Conservation (phyloP, 768 basidiomycete genomes). For the Hydnum rufescens region DNA sequence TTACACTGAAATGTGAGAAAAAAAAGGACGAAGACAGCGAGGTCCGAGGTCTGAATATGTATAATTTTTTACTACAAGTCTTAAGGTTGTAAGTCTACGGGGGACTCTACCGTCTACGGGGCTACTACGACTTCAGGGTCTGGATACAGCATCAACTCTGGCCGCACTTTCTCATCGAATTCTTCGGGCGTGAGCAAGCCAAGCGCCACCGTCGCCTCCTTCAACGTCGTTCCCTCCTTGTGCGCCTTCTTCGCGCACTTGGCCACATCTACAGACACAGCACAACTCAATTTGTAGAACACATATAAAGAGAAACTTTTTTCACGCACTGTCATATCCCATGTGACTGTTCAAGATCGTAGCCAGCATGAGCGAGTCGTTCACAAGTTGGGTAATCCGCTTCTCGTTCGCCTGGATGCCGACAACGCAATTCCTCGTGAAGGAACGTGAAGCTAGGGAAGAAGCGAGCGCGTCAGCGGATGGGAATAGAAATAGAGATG, state of each 20-base stretch:
- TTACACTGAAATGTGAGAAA: too few relatives aligned
- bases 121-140: too few relatives aligned
- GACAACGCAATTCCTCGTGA: conserved; percentile 82
- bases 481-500: background rate
- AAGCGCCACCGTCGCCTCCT: conserved; percentile 78
- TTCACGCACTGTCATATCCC: conserved; percentile 81
- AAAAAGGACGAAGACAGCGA: too few relatives aligned
- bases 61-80: too few relatives aligned
- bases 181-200: conserved; percentile 76
- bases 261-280: conserved; percentile 65
- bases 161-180: conserved; percentile 86
- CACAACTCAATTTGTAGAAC: background rate
- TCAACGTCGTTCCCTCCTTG: conserved; percentile 93
- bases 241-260: conserved; percentile 99
- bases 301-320: background rate
- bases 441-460: conserved; percentile 70
- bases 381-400: conserved; percentile 69
- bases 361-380: conserved; percentile 95
- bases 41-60: too few relatives aligned
- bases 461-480: too few relatives aligned
- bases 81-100: too few relatives aligned
- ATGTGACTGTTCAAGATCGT: conserved; percentile 91
- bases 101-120: too few relatives aligned
- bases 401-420: conserved; percentile 95
- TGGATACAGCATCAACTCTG: conserved; percentile 76